Evolutionary conservation across 805 yeast genomes (phyloP), one percentile per base, ranked within the genome.

Genomic region (Schwanniomyces sp.): DNA sequence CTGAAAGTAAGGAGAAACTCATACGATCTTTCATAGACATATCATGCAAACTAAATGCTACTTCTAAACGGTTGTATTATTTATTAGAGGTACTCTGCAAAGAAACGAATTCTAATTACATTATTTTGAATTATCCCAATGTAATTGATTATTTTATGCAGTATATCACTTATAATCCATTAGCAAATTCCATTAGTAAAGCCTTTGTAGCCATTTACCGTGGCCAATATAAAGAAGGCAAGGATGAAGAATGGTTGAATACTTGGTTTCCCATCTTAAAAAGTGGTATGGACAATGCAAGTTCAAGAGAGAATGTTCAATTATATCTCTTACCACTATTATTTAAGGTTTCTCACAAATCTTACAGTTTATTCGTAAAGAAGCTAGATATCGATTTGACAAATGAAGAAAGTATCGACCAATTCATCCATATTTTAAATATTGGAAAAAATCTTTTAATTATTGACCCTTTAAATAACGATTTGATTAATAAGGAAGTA

Each of bases 121-220:
- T 89, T 8, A 44, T 84, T 1, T 52, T 59, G 1, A 46, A 62
- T 5, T 74, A 74, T 30, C 82, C 86, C 0, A 39, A 53, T 1
- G 81, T 86, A 49, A 63, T 82, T 3, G 54, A 53, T 2, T 66
- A 66, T 8, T 75, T 86, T n/a, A 58, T 86, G 11, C 55, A 66
- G 2, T 63, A 74, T 14, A 82, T 86, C 68, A 66, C 70, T 52
- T 73, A 83, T 1, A 82, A 79, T 53, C 78, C 89, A 0, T 61
- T 89, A 46, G 85, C 94, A 0, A 86, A 82, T 50, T 78, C 85
- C 2, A 73, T 82, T 16, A 84, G 87, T n/a, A 85, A 81, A 56
- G 73, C 84, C 14, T 47, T 85, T 1, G 70, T 70, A 6, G 57
- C 75, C 0, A 49, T 56, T 51, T 70, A 44, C 50, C 50, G 51